Base-by-base conservation (phyloP, 176 grass and related monocot species). In the Cymbopogon citratus region DNA sequence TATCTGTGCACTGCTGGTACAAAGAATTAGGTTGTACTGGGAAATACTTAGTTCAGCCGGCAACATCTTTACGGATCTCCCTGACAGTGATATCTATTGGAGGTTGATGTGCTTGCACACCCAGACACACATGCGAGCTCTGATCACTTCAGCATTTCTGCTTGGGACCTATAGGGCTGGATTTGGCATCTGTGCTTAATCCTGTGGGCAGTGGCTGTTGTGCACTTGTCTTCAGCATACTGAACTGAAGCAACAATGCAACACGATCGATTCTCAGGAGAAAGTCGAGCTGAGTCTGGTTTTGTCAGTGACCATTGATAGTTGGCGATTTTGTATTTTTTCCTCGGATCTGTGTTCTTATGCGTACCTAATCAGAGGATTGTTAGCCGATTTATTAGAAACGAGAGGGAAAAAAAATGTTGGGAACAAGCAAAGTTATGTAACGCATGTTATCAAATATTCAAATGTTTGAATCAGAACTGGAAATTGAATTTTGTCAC, bases 1-100 rank as follows among this genome's bases (percentile, higher is more conserved):
- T 99, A 99, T 72, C 76, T 99, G 41, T 91, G 82, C 41, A 88
- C 91, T 52, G 63, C 85, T 52, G 89, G 87, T 57, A 85, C 87
- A 41, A 91, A 83, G 66, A 87, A 71, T 59, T 90, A 89, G 56
- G 77, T 48, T 80, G 46, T 56, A 18, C 29, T 19, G 35, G 6
- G 27, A 49, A 19, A 27, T 24, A 39, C 21, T 35, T n/a, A 27
- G 14, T 36, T 6, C 18, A 16, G 43, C 57, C 57, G 43, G 74
- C 64, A 41, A 54, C 4, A 54, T 51, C 46, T 41, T 51, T 31
- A 35, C 57, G 0, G 9, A 49, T 72, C 15, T 39, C 66, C 65
- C 41, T 60, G n/a, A 29, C 26, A 12, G 44, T 35, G 14, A n/a
- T 36, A 57, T 69, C 7, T 5, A 39, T 12, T 45, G 6, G 51